Base-by-base conservation (phyloP, 495 filamentous ascomycete species). In the Neurospora sp. region DNA sequence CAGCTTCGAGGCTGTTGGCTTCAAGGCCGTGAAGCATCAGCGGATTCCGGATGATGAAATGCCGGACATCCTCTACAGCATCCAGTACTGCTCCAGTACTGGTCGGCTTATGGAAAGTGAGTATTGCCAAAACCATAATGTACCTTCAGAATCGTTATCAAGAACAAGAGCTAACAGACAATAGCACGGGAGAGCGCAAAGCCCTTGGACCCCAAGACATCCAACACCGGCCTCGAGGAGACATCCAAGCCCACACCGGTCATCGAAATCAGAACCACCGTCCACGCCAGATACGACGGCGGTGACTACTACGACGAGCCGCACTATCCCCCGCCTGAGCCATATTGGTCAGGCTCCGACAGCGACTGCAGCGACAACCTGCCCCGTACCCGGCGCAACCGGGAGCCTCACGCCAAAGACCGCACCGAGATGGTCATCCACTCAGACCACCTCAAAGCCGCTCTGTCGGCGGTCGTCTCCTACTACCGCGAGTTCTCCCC, bases 401-500 rank as follows among this genome's bases (percentile, higher is more conserved):
- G 44, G 46, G 38, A 70, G 74, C 38, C 42, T 72, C 71, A 75
- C 72, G 18, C 71, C 72, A 8, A 77, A 78, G 71, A 80, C 54
- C 54, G 69, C 6, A 80, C 78, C 11, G 72, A 72, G 49, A 84
- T 85, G 81, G 46, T 80, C 5, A 82, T 85, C 70, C 77, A 80
- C 69, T 85, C 83, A 1, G 70, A 74, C n/a, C 74, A 84, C 41
- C 78, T 84, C 39, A 77, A 78, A 49, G 80, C 83, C 37, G 84
- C 84, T 0, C 76, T 85, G 10, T 75, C 74, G 20, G 82, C 84
- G n/a, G 78, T 84, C 14, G 76, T 83, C 0, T 75, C 71, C 16
- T 85, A 84, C 73, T 84, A 83, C 72, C 82, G 80, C 18, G 79
- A 81, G 4, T 85, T 83, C 71, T 84, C 83, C 70, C 82, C 81